Evolutionary conservation across 495 filamentous ascomycete species (phyloP).

Genomic region (Hypomontagnella monticulosa): DNA sequence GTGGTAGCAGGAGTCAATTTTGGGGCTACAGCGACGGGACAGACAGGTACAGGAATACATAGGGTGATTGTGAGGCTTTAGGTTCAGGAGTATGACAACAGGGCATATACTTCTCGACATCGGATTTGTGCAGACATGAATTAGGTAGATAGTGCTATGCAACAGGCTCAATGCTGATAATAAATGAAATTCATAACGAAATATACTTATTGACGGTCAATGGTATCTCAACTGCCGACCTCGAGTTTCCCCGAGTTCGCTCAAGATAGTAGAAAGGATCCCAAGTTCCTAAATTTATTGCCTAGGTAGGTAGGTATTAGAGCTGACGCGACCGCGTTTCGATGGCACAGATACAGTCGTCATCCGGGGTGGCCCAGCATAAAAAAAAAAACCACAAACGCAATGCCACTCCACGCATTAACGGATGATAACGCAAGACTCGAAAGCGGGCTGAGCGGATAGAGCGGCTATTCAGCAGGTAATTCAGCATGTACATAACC

Average conservation of each 20-base stretch:
- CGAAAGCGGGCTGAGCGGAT: constrained; percentile 29
- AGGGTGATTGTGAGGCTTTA: constrained; percentile 9
- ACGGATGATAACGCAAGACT: constrained; percentile 15
- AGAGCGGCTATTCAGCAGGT: constrained; percentile 31
- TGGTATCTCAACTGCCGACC: constrained; percentile 24
- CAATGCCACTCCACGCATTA: constrained; percentile 22
- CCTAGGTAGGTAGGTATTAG: constrained; percentile 36
- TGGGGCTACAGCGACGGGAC: constrained; percentile 5
- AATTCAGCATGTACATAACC: constrained; percentile 5
- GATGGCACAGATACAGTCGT: constrained; percentile 27
- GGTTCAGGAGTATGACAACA: constrained; percentile 9
- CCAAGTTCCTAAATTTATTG: constrained; percentile 30
- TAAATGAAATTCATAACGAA: constrained; percentile 8
- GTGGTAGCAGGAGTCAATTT: neutral
- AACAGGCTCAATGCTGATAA: neutral
- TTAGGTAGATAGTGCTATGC: constrained; percentile 12
- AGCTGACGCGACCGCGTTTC: constrained; percentile 35
- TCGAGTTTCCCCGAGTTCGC: constrained; percentile 8
- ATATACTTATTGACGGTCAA: constrained; percentile 10
- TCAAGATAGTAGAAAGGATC: constrained; percentile 17
- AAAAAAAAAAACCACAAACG: constrained; percentile 13
- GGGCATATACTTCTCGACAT: neutral
- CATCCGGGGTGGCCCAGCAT: constrained; percentile 27
- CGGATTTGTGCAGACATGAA: constrained; percentile 14
- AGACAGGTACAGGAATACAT: no score